These are phyloP conservation scores for Pulveroboletus sp. DNA, from an alignment of 768 basidiomycete genomes.

Conservation along the genomic window DNA sequence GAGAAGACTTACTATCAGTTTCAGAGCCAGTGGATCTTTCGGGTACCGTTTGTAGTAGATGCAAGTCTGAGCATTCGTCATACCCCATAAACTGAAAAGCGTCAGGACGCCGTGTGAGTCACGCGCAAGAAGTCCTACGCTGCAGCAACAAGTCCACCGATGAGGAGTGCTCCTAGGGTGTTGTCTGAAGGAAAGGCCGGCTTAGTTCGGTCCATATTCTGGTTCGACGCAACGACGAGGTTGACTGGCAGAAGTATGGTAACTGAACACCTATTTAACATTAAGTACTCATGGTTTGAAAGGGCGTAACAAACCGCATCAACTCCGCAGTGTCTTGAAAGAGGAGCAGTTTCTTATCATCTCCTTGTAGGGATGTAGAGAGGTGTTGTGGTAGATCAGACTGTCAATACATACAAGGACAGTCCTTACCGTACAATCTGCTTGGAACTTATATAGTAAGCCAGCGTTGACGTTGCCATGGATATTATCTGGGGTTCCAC, in stretches of 20 bases:
- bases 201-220: neutral
- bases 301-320: neutral
- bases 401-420: neutral
- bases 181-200: conserved; percentile 33
- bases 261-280: neutral
- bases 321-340: neutral
- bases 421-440: neutral
- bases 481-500: neutral
- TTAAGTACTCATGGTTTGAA: neutral
- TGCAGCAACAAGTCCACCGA: conserved; percentile 54
- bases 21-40: conserved; percentile 32
- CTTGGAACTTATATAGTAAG: neutral
- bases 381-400: neutral
- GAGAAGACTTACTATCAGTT: conserved; percentile 32
- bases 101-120: neutral
- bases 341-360: neutral
- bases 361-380: neutral
- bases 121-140: conserved; percentile 35
- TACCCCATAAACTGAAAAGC: conserved; percentile 45
- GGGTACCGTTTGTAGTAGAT: conserved; percentile 41
- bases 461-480: conserved; percentile 1
- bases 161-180: conserved; percentile 51
- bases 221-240: neutral
- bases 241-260: neutral
- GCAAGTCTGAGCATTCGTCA: conserved; percentile 50